Evolutionary conservation across 2,329 filamentous ascomycete genomes (phyloP), one percentile per base, ranked within the genome.

Genomic region (Diaporthe sp.): DNA sequence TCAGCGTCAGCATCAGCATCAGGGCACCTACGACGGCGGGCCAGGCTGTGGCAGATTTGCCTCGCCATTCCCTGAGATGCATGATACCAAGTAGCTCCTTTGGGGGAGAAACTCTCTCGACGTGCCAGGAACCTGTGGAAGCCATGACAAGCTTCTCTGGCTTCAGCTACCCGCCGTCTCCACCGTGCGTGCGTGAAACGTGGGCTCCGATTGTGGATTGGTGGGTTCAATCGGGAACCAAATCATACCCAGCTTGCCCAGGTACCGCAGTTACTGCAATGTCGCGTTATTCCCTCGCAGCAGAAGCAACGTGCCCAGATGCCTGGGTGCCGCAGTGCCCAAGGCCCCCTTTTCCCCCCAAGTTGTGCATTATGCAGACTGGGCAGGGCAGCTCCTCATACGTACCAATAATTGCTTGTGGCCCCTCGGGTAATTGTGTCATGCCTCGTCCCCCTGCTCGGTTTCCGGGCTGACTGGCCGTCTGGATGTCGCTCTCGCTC

Each of bases 131-230:
- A 63, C n/a, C 55, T 56, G n/a, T 56, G 27, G 59, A 72, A 39
- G 37, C n/a, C 39, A 32, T 35, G 59, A 53, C 51, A 51, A 44
- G 32, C 53, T 42, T 50, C 65, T 73, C 53, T 56, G 63, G 25
- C 68, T 39, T 68, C 69, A 59, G 73, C 59, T 69, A 72, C 61
- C 73, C 61, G 73, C 63, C 70, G 63, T 75, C 73, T 73, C 73
- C 73, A 71, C 73, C 71, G 71, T 68, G 71, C 39, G 32, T 53
- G 61, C 37, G 73, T 75, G 71, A 73, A 75, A 75, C 73, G 55
- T 73, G 58, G 56, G 70, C 70, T 71, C 56, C 66, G 39, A 50
- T 56, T 51, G 71, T 75, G 73, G 71, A 63, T 63, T 75, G 58
- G 47, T 73, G 73, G 70, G 72, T 71, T 58, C 53, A 22, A 47